Base-by-base conservation (phyloP, 2,329 filamentous ascomycete genomes). In the Verticillium klebahnii region DNA sequence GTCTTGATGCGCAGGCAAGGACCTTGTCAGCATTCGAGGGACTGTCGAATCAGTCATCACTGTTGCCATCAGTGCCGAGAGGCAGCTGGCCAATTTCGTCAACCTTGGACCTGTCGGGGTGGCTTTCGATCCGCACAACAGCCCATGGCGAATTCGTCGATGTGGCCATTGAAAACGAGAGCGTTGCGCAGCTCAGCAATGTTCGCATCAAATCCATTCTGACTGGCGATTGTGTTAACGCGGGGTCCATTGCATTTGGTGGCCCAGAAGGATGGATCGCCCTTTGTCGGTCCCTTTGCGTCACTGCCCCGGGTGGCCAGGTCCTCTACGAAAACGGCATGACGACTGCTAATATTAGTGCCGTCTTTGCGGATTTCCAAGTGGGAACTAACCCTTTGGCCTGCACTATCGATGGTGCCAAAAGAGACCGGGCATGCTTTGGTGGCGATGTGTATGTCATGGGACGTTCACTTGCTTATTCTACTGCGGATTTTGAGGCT, bases 331-430 rank as follows among this genome's bases (percentile, higher is more conserved):
- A 63, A 5, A 63, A 63, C 15, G 19, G 36, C 31, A 34, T 63
- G 60, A 36, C n/a, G 23, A 17, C 8, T 17, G 19, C 31, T 1
- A 34, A 58, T 32, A 45, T 29, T 7, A 29, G 54, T 6, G 54
- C 39, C 11, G 57, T 55, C 1, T 55, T 62, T 17, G 60, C 60
- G 8, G 62, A 63, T 45, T 63, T 63, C 31, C 62, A 64, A 2
- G 58, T 64, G 1, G 62, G 62, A 3, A 58, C 62, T 1, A 64
- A 64, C 17, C 34, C 45, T 11, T 50, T 62, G 9, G 37, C 62
- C 8, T 62, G 62, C 58, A 64, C 62, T 31, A 34, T 64, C 6
- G 62, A 64, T 31, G 62, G 62, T 2, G 60, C 62, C 17, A 62
- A 64, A 23, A 32, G 62, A 37, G 62, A 64, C 40, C 54, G 62